Conservation (phyloP, 1,139 yeast species). For the Nakaseomyces nivariensis region DNA sequence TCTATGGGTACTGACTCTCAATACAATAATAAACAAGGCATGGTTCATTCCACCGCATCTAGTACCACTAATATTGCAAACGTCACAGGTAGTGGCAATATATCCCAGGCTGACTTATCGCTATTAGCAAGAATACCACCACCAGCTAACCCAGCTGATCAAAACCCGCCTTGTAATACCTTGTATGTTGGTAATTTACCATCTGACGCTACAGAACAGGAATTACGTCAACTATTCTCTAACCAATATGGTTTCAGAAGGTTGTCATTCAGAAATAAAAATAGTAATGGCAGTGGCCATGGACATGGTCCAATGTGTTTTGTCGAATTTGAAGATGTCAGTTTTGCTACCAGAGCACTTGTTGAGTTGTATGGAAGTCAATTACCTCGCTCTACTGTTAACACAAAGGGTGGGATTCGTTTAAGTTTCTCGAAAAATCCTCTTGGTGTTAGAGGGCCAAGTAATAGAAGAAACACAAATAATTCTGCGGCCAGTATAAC, state of each 20-base stretch:
- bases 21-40: neutral
- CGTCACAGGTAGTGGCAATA: conserved; percentile 10
- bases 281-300: conserved; percentile 28
- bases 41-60: conserved; percentile 11
- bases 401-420: conserved; percentile 88
- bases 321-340: conserved; percentile 95
- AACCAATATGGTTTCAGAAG: conserved; percentile 93
- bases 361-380: conserved; percentile 91
- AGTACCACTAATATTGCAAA: conserved; percentile 6
- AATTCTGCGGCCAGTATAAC: neutral
- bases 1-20: neutral
- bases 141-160: conserved; percentile 98
- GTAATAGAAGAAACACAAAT: conserved; percentile 19
- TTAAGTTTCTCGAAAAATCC: conserved; percentile 93
- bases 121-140: conserved; percentile 76
- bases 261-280: conserved; percentile 74
- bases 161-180: conserved; percentile 97
- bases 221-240: conserved; percentile 74
- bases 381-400: conserved; percentile 51
- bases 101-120: conserved; percentile 55
- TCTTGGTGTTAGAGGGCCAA: conserved; percentile 75
- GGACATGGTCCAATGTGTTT: conserved; percentile 95
- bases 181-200: conserved; percentile 94
- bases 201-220: conserved; percentile 93
- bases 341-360: conserved; percentile 84